Base-by-base conservation (phyloP, 1,139 yeast genomes). In the Candida sp. region DNA sequence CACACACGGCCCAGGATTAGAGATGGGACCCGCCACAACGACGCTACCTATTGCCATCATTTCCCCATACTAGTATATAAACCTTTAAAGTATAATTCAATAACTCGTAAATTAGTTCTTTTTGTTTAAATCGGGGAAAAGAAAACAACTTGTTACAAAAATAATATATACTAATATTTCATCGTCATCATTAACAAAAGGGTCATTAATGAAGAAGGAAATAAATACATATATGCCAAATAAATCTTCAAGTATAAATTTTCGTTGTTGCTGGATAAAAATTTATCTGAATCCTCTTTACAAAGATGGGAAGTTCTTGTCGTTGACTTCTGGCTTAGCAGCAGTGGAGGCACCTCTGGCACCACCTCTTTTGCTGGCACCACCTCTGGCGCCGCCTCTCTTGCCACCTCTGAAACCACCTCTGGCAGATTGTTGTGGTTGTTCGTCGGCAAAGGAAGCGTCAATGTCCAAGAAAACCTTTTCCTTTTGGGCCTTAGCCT, bases 381-480 rank as follows among this genome's bases (percentile, higher is more conserved):
- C 58, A 49, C 62, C 57, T 55, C 75, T 69, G 54, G 84, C 88
- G 55, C 84, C 77, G 64, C 60, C 67, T 53, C 66, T 63, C 57
- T 60, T 58, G 50, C 61, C 61, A 50, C 69, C 70, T 57, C 71
- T 63, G 54, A 61, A 52, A 44, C 58, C 61, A 49, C 57, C 56
- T 61, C 61, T 68, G 63, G 60, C 50, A 59, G 59, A 42, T 49
- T 50, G 52, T 35, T 52, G 54, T 57, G n/a, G n/a, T n/a, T n/a
- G n/a, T n/a, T 78, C 73, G 56, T 86, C 91, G 58, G 85, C 78
- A 66, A 86, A 86, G 51, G 80, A 72, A 56, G 90, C 88, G 58
- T 83, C 82, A 62, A 86, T 74, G 59, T 86, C 90, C 69, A 88
- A 80, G 70, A 77, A 77, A 67, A 78, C 81, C 84, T 88, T 88